These are phyloP conservation scores for Diutina scorzettiae DNA, from an alignment of 1,139 yeast genomes.

Conservation along the genomic window DNA sequence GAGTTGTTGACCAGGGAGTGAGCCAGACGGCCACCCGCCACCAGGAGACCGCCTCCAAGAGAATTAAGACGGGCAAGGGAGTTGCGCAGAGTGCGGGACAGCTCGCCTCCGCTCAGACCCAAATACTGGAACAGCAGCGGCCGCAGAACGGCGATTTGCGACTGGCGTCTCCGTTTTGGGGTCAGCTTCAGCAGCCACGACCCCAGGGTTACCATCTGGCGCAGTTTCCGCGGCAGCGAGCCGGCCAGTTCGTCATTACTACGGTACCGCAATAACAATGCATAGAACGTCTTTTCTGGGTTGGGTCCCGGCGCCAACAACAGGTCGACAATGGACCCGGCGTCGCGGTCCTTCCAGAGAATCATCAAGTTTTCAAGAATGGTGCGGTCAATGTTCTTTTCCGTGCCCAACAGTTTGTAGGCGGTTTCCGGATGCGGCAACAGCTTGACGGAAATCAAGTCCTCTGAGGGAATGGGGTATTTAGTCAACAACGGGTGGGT, in stretches of 20 bases:
- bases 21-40: neutral
- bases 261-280: conserved; percentile 45
- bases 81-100: neutral
- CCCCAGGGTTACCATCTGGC: neutral
- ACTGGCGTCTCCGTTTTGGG: neutral
- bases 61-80: conserved; percentile 1
- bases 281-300: conserved; percentile 68
- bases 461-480: conserved; percentile 43
- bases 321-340: conserved; percentile 41
- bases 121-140: conserved; percentile 6
- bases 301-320: conserved; percentile 46
- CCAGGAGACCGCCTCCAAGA: conserved; percentile 2
- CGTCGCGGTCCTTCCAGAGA: conserved; percentile 62
- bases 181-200: conserved; percentile 3
- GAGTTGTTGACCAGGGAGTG: neutral
- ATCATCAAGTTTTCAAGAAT: conserved; percentile 59
- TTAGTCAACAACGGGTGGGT: conserved; percentile 63
- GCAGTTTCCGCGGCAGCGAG: neutral
- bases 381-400: conserved; percentile 45
- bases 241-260: conserved; percentile 29
- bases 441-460: conserved; percentile 37
- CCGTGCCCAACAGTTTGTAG: conserved; percentile 33
- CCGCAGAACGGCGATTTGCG: conserved; percentile 1
- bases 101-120: neutral
- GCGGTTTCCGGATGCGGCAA: conserved; percentile 58